Conservation (phyloP, 1,284 basidiomycete genomes). For the Melampsora americana region DNA sequence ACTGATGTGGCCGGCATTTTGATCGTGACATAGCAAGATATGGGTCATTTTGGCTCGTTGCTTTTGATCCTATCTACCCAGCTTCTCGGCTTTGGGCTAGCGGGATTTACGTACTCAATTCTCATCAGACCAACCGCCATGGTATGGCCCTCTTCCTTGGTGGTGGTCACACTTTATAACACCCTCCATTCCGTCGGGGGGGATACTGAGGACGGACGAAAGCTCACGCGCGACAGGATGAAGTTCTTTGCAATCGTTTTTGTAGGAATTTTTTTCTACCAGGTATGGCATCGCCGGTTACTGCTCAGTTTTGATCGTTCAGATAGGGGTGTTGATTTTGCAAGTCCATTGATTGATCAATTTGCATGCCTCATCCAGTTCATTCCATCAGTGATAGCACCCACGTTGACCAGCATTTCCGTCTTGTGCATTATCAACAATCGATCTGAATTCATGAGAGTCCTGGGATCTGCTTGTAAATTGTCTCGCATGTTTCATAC, state of each 20-base stretch:
- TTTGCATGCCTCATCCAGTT: conserved; percentile 46
- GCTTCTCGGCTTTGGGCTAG: conserved; percentile 60
- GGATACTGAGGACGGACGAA: conserved; percentile 25
- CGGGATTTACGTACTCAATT: conserved; percentile 54
- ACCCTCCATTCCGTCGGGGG: conserved; percentile 49
- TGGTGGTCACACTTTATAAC: conserved; percentile 54
- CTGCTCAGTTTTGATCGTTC: neutral
- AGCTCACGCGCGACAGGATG: conserved; percentile 26
- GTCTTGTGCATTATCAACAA: conserved; percentile 53
- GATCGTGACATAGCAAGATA: conserved; percentile 56
- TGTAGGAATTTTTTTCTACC: conserved; percentile 29
- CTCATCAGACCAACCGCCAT: conserved; percentile 53
- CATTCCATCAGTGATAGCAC: conserved; percentile 52
- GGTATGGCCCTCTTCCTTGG: conserved; percentile 52
- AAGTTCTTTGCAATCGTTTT: conserved; percentile 36
- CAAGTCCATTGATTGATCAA: neutral
- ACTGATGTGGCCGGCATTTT: conserved; percentile 54
- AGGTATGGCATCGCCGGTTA: conserved; percentile 9
- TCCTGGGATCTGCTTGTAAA: conserved; percentile 43
- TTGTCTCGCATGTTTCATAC: neutral
- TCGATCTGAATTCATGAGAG: conserved; percentile 43
- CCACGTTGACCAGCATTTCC: conserved; percentile 53
- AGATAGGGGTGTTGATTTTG: neutral
- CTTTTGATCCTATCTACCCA: conserved; percentile 61
- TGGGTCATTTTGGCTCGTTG: conserved; percentile 50